Conservation (phyloP, 2,329 filamentous ascomycete genomes). For the Colletotrichum cuscutae region DNA sequence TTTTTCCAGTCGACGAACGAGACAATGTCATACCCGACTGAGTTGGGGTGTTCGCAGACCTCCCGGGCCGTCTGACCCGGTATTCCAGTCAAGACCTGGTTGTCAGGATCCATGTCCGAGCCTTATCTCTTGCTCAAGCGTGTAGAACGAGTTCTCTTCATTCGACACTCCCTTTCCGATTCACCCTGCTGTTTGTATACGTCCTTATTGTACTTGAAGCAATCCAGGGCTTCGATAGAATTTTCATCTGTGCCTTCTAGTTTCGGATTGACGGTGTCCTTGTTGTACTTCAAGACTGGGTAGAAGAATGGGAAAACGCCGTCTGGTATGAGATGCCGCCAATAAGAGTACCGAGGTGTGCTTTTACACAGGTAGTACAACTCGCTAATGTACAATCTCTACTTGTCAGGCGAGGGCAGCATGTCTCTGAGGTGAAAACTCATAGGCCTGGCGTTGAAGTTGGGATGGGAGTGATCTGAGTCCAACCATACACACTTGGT, state of each 20-base stretch:
- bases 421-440: slow-evolving; percentile 39
- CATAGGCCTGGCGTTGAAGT: slow-evolving; percentile 36
- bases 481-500: slow-evolving; percentile 35
- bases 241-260: slow-evolving; percentile 30
- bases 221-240: slow-evolving; percentile 34
- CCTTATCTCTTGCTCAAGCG: slow-evolving; percentile 1
- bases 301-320: slow-evolving; percentile 40
- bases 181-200: slow-evolving; percentile 27
- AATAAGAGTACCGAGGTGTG: slow-evolving; percentile 38
- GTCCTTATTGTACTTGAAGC: slow-evolving; percentile 19
- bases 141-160: rapidly evolving
- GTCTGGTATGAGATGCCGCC: slow-evolving; percentile 36
- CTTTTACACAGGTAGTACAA: slow-evolving; percentile 34
- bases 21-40: slow-evolving; percentile 16
- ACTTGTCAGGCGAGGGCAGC: slow-evolving; percentile 26
- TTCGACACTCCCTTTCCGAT: not conserved
- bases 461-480: not conserved
- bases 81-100: slow-evolving; percentile 8
- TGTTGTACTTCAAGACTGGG: slow-evolving; percentile 40
- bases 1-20: slow-evolving; percentile 19
- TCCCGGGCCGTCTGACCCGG: slow-evolving; percentile 14
- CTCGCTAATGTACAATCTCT: slow-evolving; percentile 32
- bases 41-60: slow-evolving; percentile 12
- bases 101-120: slow-evolving; percentile 7
- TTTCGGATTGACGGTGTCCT: slow-evolving; percentile 13